phyloP scores from a whole-genome alignment of 2,329 filamentous ascomycete species.

The Monosporascus sp. region DNA sequence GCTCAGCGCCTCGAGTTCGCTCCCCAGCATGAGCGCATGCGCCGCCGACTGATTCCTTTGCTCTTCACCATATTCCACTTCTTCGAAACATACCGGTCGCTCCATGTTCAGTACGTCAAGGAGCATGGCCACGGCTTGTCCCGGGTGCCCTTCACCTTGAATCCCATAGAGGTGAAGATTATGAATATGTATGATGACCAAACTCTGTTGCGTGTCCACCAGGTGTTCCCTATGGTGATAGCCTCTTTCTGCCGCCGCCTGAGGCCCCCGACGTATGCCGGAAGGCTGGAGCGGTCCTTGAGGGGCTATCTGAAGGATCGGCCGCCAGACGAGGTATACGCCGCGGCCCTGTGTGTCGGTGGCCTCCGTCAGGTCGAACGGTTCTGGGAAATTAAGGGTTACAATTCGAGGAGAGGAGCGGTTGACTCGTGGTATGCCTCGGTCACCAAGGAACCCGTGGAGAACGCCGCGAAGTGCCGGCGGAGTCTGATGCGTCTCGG shows the following conservation, averaged over 20 bases:
- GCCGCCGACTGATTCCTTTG: slow-evolving; percentile 57
- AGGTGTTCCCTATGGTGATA: slow-evolving; percentile 60
- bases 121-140: slow-evolving; percentile 49
- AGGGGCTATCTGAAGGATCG: slow-evolving; percentile 60
- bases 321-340: slow-evolving; percentile 58
- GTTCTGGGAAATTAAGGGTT: slow-evolving; percentile 63
- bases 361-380: slow-evolving; percentile 59
- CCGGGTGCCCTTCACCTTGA: slow-evolving; percentile 51
- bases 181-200: slow-evolving; percentile 62
- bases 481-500: slow-evolving; percentile 49
- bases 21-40: slow-evolving; percentile 59
- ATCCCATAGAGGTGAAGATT: slow-evolving; percentile 58
- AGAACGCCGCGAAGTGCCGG: slow-evolving; percentile 43
- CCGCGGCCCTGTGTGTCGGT: slow-evolving; percentile 55
- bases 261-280: slow-evolving; percentile 60
- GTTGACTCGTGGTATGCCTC: slow-evolving; percentile 57
- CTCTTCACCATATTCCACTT: slow-evolving; percentile 65
- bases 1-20: slow-evolving; percentile 53
- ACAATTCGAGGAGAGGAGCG: slow-evolving; percentile 53
- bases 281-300: slow-evolving; percentile 56
- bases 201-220: slow-evolving; percentile 58
- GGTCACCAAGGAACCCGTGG: slow-evolving; percentile 41
- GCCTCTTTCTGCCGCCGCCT: slow-evolving; percentile 60
- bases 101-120: slow-evolving; percentile 53
- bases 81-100: slow-evolving; percentile 58